Base-by-base conservation (phyloP, 768 basidiomycete species). In the Saitozyma sp. region DNA sequence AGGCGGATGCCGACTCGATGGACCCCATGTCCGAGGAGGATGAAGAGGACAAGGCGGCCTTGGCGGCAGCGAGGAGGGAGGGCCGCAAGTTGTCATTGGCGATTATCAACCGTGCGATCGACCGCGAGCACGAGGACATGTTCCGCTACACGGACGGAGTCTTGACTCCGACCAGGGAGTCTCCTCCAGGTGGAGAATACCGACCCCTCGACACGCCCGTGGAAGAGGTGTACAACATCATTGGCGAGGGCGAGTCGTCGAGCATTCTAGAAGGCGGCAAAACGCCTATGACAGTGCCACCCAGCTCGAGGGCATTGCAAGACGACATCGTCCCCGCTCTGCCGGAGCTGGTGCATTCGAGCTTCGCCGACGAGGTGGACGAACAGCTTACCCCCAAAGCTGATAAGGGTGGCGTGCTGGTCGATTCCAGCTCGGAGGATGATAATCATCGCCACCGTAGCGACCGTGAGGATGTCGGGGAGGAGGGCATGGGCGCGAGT, bases 41-140 rank as follows among this genome's bases (percentile, higher is more conserved):
- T 6, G 43, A 67, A 48, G 54, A 43, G 29, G 71, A 75, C 40
- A 65, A 68, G 43, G 54, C 61, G 1, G 41, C 62, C 9, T 52
- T 71, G 9, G 76, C 70, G 46, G 73, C 74, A 7, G 52, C 65
- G 53, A 59, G 71, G 7, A 65, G 70, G 0, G 58, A 65, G 53
- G 77, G 75, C 9, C 62, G 77, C 46, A 73, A 75, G 58, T 68
- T 63, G 64, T 72, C 70, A 37, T 60, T 78, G 19, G 77, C 77
- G 14, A 69, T 68, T 8, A 69, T 78, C 19, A 46, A 54, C 42
- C 66, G 68, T 9, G 70, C 64, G 2, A 67, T 69, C 37, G 63
- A 67, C 46, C 43, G 61, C 56, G 42, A 57, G 39, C 19, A 43
- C 54, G 40, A 46, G 39, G 41, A 43, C 14, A 16, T 46, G 45